Percentiles rank a stretch among this genome's conserved stretches.
Conservation (phyloP, 2,329 filamentous ascomycete species). For the Aspergillus tubingensis region DNA sequence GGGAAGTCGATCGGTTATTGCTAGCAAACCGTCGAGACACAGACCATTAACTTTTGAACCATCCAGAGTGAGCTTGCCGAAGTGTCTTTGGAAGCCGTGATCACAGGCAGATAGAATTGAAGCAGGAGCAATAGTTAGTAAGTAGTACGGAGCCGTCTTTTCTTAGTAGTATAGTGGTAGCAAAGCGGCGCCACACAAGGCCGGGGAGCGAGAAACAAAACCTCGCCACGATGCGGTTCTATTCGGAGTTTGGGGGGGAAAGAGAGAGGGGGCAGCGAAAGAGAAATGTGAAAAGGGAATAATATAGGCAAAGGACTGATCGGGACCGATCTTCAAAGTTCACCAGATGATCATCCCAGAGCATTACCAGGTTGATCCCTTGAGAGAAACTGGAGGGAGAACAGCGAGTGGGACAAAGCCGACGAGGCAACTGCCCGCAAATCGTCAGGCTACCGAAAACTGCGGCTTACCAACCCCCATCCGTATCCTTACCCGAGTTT, state of each 20-base stretch:
- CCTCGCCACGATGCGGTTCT: background rate
- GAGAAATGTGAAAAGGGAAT: background rate
- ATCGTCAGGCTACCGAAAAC: constrained; percentile 1
- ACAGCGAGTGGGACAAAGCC: background rate
- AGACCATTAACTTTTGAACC: too few species aligned
- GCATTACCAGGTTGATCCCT: background rate
- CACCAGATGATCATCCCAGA: background rate
- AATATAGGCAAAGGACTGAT: background rate
- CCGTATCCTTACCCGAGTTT: too few species aligned
- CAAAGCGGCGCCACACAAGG: too few species aligned
- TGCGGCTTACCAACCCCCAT: too few species aligned
- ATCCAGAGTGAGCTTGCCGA: too few species aligned
- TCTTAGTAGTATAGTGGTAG: too few species aligned
- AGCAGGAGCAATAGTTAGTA: background rate
- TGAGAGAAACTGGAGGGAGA: background rate
- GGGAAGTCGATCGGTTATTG: too few species aligned
- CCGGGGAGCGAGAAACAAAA: background rate
- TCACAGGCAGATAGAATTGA: too few species aligned
- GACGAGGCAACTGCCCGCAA: constrained; percentile 1
- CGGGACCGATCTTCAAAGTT: background rate
- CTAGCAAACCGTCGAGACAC: too few species aligned
- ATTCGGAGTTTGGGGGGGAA: background rate
- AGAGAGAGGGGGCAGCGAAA: background rate
- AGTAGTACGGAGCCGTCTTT: too few species aligned
- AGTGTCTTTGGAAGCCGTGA: too few species aligned